Evolutionary conservation across 2,329 filamentous ascomycete genomes (phyloP).

Genomic region (Ophiostoma tasmaniense): DNA sequence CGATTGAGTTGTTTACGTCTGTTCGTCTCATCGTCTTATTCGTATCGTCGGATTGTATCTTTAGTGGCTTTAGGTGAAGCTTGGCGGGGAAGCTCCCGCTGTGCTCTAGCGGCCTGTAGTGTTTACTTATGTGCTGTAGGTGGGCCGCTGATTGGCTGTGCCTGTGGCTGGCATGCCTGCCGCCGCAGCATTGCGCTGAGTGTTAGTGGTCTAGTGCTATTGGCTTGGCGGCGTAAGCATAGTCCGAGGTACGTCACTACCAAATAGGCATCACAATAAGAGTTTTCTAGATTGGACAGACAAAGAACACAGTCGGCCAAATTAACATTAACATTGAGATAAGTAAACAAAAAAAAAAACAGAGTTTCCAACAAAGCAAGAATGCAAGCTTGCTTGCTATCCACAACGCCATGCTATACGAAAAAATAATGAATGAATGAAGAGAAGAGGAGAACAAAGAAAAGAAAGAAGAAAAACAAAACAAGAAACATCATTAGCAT

Average conservation of each 20-base stretch:
- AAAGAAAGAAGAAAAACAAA: background rate
- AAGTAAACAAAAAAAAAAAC: background rate
- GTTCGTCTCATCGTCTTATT: background rate
- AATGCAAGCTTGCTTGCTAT: background rate
- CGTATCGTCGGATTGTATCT: background rate
- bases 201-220: too few relatives aligned
- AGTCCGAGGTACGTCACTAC: background rate
- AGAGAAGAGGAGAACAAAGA: background rate
- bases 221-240: background rate
- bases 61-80: background rate
- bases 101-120: background rate
- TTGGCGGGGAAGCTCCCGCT: background rate
- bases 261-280: background rate
- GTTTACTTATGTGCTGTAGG: background rate
- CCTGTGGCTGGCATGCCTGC: background rate
- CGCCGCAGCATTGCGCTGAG: too few relatives aligned
- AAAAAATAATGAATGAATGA: background rate
- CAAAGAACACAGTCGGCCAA: too few relatives aligned
- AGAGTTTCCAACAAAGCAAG: background rate
- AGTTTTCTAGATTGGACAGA: background rate
- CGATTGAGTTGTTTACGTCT: background rate
- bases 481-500: background rate
- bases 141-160: background rate
- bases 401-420: slow-evolving; percentile 1
- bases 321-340: too few relatives aligned